These are phyloP conservation scores for Syzygium syzygioides DNA, from an alignment of 441 rosid genomes.

Conservation along the genomic window DNA sequence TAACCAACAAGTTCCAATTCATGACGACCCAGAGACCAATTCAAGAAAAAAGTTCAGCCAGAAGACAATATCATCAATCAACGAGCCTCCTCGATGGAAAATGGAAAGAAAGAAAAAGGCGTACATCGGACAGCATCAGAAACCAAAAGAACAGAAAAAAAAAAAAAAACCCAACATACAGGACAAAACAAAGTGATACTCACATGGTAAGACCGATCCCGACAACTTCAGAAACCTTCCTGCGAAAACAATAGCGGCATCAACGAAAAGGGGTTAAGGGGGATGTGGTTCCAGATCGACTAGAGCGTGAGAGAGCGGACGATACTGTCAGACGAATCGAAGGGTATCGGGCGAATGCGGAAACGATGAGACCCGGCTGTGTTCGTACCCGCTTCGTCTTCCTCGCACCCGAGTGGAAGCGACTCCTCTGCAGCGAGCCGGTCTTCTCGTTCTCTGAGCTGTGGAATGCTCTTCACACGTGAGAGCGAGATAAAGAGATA, in stretches of 20 bases:
- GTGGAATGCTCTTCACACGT: not conserved
- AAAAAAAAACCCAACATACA: not conserved
- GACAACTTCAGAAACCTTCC: not conserved
- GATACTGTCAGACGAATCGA: not conserved
- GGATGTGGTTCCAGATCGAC: not conserved
- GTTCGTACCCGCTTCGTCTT: not conserved
- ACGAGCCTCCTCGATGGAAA: not conserved
- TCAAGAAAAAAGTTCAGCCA: not conserved
- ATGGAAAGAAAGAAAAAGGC: fast-evolving
- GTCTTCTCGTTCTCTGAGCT: not conserved
- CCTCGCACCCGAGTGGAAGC: not conserved
- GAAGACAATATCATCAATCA: not conserved
- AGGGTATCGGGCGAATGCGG: not conserved
- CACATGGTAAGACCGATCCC: not conserved
- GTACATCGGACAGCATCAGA: not conserved
- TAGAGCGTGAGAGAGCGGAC: not conserved
- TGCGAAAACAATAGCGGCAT: not conserved
- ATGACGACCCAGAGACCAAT: not conserved
- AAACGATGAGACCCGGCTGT: not conserved
- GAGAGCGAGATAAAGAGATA: not conserved
- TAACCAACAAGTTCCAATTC: not conserved
- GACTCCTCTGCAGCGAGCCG: not conserved
- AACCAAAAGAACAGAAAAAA: not conserved
- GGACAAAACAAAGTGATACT: not conserved
- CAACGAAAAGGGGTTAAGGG: not conserved